A percentile compares a stretch with the other conserved stretches of the same genome.
These are phyloP conservation scores for Fusarium chuoi DNA, from an alignment of 2,329 filamentous ascomycete species.

Conservation along the genomic window DNA sequence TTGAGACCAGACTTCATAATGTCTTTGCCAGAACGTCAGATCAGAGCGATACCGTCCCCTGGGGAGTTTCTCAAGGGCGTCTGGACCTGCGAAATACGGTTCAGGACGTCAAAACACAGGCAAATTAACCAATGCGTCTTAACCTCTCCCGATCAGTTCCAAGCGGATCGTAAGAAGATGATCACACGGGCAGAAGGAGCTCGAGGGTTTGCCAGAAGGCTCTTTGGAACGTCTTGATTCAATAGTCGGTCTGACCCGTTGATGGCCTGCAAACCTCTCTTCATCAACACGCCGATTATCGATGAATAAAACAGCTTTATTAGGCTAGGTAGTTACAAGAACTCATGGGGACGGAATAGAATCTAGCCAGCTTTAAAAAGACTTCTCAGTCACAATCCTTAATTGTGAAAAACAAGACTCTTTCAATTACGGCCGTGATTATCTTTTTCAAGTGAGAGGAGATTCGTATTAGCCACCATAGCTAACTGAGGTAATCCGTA, in stretches of 20 bases:
- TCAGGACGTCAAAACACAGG: not conserved
- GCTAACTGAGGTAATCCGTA: too few relatives aligned
- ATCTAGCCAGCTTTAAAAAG: too few relatives aligned
- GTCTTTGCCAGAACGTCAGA: not conserved
- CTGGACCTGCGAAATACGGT: not conserved
- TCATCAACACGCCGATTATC: too few relatives aligned
- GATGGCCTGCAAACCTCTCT: too few relatives aligned
- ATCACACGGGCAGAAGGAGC: not conserved
- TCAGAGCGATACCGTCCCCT: not conserved
- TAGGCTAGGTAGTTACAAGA: too few relatives aligned
- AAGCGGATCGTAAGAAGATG: not conserved
- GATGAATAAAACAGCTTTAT: too few relatives aligned
- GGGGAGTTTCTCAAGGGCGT: not conserved
- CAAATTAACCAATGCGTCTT: not conserved
- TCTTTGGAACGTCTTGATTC: not conserved
- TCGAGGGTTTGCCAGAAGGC: not conserved
- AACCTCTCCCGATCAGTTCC: not conserved
- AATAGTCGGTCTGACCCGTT: not conserved
- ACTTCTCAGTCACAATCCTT: too few relatives aligned
- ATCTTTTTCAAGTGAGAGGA: too few relatives aligned
- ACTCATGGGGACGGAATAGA: too few relatives aligned
- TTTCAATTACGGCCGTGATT: too few relatives aligned
- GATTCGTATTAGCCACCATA: too few relatives aligned
- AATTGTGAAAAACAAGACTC: too few relatives aligned
- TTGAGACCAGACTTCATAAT: not conserved